Conservation (phyloP, 2,329 filamentous ascomycete genomes). For the Phaeosphaeria sp. region DNA sequence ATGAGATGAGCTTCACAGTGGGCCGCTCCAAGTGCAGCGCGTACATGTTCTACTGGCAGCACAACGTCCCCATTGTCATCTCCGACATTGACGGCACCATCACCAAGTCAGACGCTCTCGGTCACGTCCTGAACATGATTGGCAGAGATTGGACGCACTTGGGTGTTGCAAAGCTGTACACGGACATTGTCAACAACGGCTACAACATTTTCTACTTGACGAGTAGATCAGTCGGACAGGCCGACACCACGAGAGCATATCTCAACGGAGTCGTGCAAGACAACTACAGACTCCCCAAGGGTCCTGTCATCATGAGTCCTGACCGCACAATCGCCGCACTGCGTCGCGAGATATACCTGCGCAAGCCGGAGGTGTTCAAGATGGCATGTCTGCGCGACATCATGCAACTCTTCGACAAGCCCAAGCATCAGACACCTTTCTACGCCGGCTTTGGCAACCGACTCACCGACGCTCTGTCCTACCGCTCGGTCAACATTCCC, state of each 20-base stretch:
- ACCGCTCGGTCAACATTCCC: slow-evolving; percentile 94
- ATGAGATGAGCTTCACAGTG: slow-evolving; percentile 94
- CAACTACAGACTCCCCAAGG: slow-evolving; percentile 81
- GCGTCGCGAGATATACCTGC: slow-evolving; percentile 88
- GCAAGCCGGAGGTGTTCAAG: slow-evolving; percentile 98
- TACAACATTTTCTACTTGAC: slow-evolving; percentile 99
- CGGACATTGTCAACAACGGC: slow-evolving; percentile 91
- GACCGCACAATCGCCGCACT: slow-evolving; percentile 94
- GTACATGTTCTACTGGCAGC: slow-evolving; percentile 91
- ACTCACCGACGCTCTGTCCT: slow-evolving; percentile 93
- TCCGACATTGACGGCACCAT: slow-evolving; percentile 99
- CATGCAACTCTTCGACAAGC: slow-evolving; percentile 75
- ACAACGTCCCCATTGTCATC: slow-evolving; percentile 92
- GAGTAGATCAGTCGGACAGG: slow-evolving; percentile 89
- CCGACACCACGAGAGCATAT: slow-evolving; percentile 88
- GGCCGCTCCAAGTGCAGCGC: slow-evolving; percentile 92
- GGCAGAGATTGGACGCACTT: slow-evolving; percentile 98
- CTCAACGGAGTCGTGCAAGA: slow-evolving; percentile 89
- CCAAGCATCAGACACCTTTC: slow-evolving; percentile 76
- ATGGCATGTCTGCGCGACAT: slow-evolving; percentile 98
- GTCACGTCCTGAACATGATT: slow-evolving; percentile 95
- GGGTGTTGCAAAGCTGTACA: slow-evolving; percentile 95
- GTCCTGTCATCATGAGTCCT: slow-evolving; percentile 92
- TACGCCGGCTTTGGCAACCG: slow-evolving; percentile 98
- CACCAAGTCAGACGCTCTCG: slow-evolving; percentile 93